Conservation (phyloP, 495 filamentous ascomycete genomes). For the Zalerion maritima region DNA sequence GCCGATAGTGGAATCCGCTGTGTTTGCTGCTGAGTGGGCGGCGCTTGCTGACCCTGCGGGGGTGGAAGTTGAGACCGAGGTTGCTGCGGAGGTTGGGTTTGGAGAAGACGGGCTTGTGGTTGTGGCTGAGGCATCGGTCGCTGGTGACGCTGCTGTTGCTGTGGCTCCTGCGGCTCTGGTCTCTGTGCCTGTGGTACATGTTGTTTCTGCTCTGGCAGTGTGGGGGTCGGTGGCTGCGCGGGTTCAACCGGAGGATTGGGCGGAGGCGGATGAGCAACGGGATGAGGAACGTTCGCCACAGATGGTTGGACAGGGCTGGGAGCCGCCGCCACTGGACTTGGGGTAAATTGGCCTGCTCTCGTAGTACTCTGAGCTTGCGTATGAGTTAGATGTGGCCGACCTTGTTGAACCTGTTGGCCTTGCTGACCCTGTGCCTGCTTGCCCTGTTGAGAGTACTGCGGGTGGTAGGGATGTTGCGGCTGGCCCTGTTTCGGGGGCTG, state of each 20-base stretch:
- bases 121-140: conserved; percentile 1
- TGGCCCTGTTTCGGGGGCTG: conserved; percentile 4
- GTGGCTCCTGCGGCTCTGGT: neutral
- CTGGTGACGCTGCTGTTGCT: neutral
- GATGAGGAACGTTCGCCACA: no score
- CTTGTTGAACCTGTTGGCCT: conserved; percentile 11
- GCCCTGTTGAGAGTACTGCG: conserved; percentile 10
- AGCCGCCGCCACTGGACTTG: conserved; percentile 4
- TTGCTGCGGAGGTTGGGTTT: conserved; percentile 5
- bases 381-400: neutral
- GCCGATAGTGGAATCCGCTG: conserved; percentile 29
- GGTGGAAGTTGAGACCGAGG: conserved; percentile 12
- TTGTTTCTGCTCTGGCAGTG: conserved; percentile 1
- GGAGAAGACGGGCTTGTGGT: conserved; percentile 8
- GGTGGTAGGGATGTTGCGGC: conserved; percentile 16
- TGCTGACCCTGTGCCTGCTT: conserved; percentile 6
- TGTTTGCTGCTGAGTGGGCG: conserved; percentile 19
- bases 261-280: neutral
- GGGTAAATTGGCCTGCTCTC: conserved; percentile 11
- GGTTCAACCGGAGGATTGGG: conserved; percentile 3
- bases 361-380: conserved; percentile 8
- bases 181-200: neutral
- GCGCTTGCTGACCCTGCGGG: neutral
- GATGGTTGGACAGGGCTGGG: conserved; percentile 3
- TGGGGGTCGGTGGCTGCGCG: conserved; percentile 5